Evolutionary conservation across 805 yeast genomes (phyloP).

Genomic region (Cyberlindnera saturnus): DNA sequence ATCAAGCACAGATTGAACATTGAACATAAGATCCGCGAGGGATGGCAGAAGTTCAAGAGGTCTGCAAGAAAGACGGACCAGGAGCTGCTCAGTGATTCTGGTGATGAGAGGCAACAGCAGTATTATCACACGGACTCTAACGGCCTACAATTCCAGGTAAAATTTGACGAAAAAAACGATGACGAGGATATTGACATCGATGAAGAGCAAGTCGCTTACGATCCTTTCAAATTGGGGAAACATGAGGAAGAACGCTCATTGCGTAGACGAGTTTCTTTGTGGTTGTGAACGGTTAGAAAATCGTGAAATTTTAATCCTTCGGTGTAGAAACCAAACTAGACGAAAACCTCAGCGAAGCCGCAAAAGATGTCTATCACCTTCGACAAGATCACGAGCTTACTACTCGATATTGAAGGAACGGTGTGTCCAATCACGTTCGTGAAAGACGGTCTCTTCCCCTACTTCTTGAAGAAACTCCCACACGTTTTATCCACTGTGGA

Average conservation of each 20-base stretch:
- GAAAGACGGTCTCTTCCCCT: conserved; percentile 72
- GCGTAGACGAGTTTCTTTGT: not conserved
- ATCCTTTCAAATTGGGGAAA: not conserved
- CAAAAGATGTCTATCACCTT: not conserved
- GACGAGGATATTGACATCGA: conserved; percentile 5
- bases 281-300: not conserved
- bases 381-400: conserved; percentile 24
- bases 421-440: conserved; percentile 90
- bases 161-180: conserved; percentile 8
- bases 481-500: conserved; percentile 24
- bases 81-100: conserved; percentile 7
- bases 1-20: conserved; percentile 57
- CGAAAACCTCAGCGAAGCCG: too few relatives aligned
- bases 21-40: conserved; percentile 58
- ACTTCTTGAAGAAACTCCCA: conserved; percentile 51
- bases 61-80: not conserved
- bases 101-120: conserved; percentile 4
- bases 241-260: not conserved
- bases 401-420: conserved; percentile 88
- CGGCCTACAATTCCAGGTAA: conserved; percentile 13
- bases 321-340: too few relatives aligned
- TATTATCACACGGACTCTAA: conserved; percentile 1
- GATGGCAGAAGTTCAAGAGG: conserved; percentile 29
- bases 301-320: not conserved
- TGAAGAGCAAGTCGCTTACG: conserved; percentile 11